phyloP scores from a whole-genome alignment of 371 early-diverging fungal genomes.

The Actinomortierella wolfii region DNA sequence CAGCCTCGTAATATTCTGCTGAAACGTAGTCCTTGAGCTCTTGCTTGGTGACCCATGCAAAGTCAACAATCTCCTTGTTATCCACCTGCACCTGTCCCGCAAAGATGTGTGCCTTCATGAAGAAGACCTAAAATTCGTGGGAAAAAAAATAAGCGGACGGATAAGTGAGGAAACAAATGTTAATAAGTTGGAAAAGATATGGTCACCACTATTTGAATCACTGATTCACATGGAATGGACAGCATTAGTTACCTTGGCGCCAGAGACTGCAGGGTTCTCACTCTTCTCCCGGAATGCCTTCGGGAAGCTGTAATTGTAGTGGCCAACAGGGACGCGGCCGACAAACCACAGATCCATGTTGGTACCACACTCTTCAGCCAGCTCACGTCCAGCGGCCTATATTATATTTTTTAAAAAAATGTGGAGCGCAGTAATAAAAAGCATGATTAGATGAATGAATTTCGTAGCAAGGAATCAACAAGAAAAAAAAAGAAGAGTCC shows the following conservation, averaged over 20 bases:
- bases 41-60: conserved; percentile 84
- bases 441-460: background rate
- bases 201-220: background rate
- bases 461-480: conserved; percentile 6
- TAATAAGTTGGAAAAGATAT: background rate
- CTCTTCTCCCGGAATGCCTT: conserved; percentile 24
- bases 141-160: conserved; percentile 2
- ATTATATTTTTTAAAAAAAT: too few species aligned
- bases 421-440: background rate
- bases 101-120: conserved; percentile 87
- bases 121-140: conserved; percentile 61
- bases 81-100: conserved; percentile 74
- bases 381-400: conserved; percentile 74
- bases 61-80: conserved; percentile 66
- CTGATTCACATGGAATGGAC: background rate
- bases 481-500: conserved; percentile 2
- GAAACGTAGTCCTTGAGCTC: conserved; percentile 69
- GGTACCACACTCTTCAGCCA: conserved; percentile 74
- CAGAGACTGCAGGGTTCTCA: conserved; percentile 25
- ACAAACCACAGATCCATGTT: conserved; percentile 76
- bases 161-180: background rate
- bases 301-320: conserved; percentile 60
- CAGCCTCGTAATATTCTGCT: conserved; percentile 73
- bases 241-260: conserved; percentile 41
- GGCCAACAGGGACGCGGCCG: conserved; percentile 74